Conservation (phyloP, 2,329 filamentous ascomycete genomes). For the Xylaria sp. region DNA sequence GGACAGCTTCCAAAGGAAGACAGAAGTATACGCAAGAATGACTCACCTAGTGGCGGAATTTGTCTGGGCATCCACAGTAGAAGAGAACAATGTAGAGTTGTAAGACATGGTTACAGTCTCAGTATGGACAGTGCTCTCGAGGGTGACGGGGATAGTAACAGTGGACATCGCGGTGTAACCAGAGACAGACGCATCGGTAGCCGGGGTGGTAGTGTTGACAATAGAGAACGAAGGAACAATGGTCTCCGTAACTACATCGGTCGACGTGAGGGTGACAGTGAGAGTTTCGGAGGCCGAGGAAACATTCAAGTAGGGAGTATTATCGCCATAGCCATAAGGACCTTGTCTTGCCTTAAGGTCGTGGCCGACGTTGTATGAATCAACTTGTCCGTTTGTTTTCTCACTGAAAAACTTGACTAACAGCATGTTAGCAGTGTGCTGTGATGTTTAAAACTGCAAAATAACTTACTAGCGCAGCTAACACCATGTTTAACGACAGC, state of each 20-base stretch:
- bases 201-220: constrained; percentile 8
- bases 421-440: neutral
- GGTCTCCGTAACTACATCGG: constrained; percentile 24
- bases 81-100: constrained; percentile 8
- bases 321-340: constrained; percentile 25
- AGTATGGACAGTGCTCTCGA: constrained; percentile 7
- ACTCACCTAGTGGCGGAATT: constrained; percentile 29
- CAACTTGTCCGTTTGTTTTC: no score
- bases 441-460: neutral
- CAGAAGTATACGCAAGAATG: neutral
- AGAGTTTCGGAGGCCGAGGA: constrained; percentile 16
- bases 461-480: constrained; percentile 9
- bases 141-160: neutral
- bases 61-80: constrained; percentile 19
- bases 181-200: neutral
- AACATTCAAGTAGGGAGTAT: constrained; percentile 13
- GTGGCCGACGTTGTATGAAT: neutral
- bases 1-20: neutral
- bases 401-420: neutral
- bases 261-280: constrained; percentile 23
- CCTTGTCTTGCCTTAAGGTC: constrained; percentile 14
- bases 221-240: neutral
- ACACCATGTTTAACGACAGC: neutral
- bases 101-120: constrained; percentile 14
- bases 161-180: neutral